Base-by-base conservation (phyloP, 805 yeast species). In the Wickerhamiella azymoides region DNA sequence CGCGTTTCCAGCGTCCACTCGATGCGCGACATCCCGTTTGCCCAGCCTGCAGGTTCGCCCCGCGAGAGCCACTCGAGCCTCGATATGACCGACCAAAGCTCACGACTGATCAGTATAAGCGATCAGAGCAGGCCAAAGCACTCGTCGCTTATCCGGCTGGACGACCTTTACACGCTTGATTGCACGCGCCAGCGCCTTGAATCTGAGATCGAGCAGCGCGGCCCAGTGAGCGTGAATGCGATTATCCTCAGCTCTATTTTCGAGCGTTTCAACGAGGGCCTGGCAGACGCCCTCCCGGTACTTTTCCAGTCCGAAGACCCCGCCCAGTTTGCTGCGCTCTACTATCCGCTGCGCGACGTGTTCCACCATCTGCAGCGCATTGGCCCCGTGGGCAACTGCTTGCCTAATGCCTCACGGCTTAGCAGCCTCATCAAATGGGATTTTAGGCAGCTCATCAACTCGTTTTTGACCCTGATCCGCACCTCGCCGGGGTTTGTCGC, bases 401-500 rank as follows among this genome's bases (percentile, higher is more conserved):
- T 37, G n/a, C 48, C 47, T 18, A 21, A 39, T 17, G 38, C 47
- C 21, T 45, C 45, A 14, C 21, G 24, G 30, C 43, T 39, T 10
- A 18, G 40, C 10, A n/a, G 41, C 27, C 50, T 52, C 16, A 45
- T 54, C 3, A 45, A 52, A 25, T 56, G 60, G 52, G 56, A 53
- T 13, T 57, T 57, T 41, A 47, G 62, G 1, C 57, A 56, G 36
- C 48, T 60, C 13, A 49, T 62, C 36, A 60, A 57, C 48, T 57
- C 63, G 10, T 60, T 62, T 40, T 45, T 62, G 47, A 57, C 63
- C 8, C 48, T 60, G 33, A 49, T 62, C 26, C 55, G 62, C 30
- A 53, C 63, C 1, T 57, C 64, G 2, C 64, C 65, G 0, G 57
- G 59, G n/a, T 62, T 62, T 38, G 48, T 62, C 10, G 59, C 62